A percentile compares a stretch with the other conserved stretches of the same genome.
Conservation (phyloP, 495 filamentous ascomycete genomes). For the Penicillium coffeae region DNA sequence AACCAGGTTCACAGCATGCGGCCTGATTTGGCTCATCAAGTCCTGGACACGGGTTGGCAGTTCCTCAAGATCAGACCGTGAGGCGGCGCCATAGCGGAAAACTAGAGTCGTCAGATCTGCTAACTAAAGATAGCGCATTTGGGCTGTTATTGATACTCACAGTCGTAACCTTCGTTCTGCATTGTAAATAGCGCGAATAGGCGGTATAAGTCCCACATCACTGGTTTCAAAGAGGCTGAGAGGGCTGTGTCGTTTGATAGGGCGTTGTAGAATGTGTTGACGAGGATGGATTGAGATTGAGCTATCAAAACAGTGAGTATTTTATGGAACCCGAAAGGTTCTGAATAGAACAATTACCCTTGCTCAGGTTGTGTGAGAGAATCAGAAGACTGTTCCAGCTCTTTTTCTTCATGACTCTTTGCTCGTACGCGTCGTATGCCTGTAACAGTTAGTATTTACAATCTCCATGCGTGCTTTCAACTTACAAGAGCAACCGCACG, state of each 20-base stretch:
- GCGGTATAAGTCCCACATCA: conserved; percentile 36
- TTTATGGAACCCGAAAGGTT: no score
- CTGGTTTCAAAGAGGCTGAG: conserved; percentile 12
- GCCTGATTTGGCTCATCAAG: conserved; percentile 39
- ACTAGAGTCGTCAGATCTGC: conserved; percentile 1
- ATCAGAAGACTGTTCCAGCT: conserved; percentile 46
- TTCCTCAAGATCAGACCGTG: conserved; percentile 26
- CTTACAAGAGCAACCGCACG: conserved; percentile 36
- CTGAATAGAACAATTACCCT: no score
- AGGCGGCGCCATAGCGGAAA: conserved; percentile 36
- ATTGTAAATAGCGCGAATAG: conserved; percentile 45
- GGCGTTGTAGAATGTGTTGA: conserved; percentile 37
- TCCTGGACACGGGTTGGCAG: conserved; percentile 35
- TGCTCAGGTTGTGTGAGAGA: conserved; percentile 42
- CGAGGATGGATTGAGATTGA: conserved; percentile 46
- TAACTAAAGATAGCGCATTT: no score
- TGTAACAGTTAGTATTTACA: conserved; percentile 3
- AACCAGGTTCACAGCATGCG: conserved; percentile 46
- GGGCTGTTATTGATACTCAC: conserved; percentile 12
- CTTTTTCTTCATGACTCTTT: conserved; percentile 38
- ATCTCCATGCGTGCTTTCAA: not conserved
- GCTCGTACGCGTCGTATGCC: conserved; percentile 40
- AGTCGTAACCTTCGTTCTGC: conserved; percentile 32
- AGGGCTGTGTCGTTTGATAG: conserved; percentile 22
- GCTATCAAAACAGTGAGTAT: conserved; percentile 16